A percentile compares a stretch with the other conserved stretches of the same genome.
phyloP scores from a whole-genome alignment of 768 basidiomycete genomes.

The Sarcodon sp. region DNA sequence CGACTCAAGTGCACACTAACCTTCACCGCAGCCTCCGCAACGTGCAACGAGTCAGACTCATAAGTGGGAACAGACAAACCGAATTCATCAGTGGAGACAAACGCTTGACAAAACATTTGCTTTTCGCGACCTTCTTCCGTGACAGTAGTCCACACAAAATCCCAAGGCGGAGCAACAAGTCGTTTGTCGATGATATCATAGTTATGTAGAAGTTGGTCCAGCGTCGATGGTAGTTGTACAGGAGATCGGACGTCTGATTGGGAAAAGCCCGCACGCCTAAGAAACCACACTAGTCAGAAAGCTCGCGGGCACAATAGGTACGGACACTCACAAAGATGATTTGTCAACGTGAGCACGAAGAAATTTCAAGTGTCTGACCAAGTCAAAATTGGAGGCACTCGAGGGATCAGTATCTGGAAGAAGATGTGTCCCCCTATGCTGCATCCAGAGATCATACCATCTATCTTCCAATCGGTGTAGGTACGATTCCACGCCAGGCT shows the following conservation, averaged over 20 bases:
- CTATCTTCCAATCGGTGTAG: slow-evolving; percentile 66
- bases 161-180: slow-evolving; percentile 36
- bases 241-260: slow-evolving; percentile 25
- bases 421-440: slow-evolving; percentile 49
- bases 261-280: slow-evolving; percentile 54
- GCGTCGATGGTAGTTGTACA: slow-evolving; percentile 25
- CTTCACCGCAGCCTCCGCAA: slow-evolving; percentile 67
- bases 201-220: slow-evolving; percentile 27
- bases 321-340: slow-evolving; percentile 60
- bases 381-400: slow-evolving; percentile 62
- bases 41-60: slow-evolving; percentile 25
- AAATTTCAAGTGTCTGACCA: slow-evolving; percentile 74
- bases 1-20: slow-evolving; percentile 18
- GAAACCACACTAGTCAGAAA: slow-evolving; percentile 6
- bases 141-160: slow-evolving; percentile 60
- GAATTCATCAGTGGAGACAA: slow-evolving; percentile 27
- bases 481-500: slow-evolving; percentile 57
- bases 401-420: slow-evolving; percentile 62
- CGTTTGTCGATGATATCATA: slow-evolving; percentile 40
- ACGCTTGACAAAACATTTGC: slow-evolving; percentile 42
- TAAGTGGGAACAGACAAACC: slow-evolving; percentile 18
- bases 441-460: slow-evolving; percentile 71
- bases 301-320: neutral
- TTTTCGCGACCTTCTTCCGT: slow-evolving; percentile 74
- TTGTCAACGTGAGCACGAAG: slow-evolving; percentile 77